Evolutionary conservation across 805 yeast genomes (phyloP), one percentile per base, ranked within the genome.

Genomic region (Candida arabinofermentans): DNA sequence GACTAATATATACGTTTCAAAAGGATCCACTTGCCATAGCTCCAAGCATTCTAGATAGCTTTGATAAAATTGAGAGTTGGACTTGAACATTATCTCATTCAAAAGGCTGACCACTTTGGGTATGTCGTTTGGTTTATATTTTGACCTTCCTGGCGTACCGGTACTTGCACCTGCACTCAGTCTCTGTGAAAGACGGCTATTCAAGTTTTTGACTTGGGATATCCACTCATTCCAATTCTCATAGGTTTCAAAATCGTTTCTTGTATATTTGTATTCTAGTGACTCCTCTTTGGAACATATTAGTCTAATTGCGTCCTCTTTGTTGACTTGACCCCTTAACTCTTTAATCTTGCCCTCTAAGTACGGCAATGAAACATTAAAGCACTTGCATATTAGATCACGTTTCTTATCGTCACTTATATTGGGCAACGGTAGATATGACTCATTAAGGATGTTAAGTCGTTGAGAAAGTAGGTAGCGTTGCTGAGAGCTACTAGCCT

Each of bases 1-100:
- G 21, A 47, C 39, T 29, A 49, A 27, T 24, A 52, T 36, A 26
- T 55, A 52, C 7, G 56, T 34, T 12, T 47, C 45, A 39, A 55
- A 61, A 2, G 66, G 65, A 39, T 61, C 63, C n/a, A 53, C 46
- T 40, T 59, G 61, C 66, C 65, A 62, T 2, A 57, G 14, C 31
- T 57, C 51, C 27, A 62, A 37, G 45, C 65, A 62, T 31, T 47
- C 49, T 27, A 61, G 39, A n/a, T 54, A 43, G 13, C 54, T 47
- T 32, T 54, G 51, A 29, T 57, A 54, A 36, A 57, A 59, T 10
- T 34, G 40, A 9, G 59, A 36, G 2, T 41, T 44, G 13, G 60
- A 51, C n/a, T 43, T 35, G n/a, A 51, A 36, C n/a, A 50, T 36
- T 10, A 54, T 40, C 14, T 36, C 34, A 13, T 48, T 44, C 22